These are phyloP conservation scores for Globisporangium apiculatum DNA, from an alignment of 352 stramenopile species.

Conservation along the genomic window DNA sequence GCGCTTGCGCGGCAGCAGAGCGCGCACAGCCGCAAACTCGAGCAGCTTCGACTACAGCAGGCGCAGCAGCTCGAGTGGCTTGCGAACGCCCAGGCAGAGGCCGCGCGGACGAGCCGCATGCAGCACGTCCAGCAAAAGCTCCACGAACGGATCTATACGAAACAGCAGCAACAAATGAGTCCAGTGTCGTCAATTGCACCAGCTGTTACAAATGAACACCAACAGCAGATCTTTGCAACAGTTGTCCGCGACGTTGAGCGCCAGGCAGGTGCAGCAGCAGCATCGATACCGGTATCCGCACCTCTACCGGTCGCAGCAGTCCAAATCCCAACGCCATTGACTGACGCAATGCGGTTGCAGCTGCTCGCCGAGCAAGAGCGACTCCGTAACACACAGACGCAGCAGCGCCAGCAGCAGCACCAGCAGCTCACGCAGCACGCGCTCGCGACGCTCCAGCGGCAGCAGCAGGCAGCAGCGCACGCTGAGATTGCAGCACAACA, in stretches of 20 bases:
- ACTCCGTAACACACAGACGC: slow-evolving; percentile 22
- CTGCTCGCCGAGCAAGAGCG: slow-evolving; percentile 41
- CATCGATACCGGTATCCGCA: not conserved
- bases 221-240: slow-evolving; percentile 24
- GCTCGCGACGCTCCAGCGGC: slow-evolving; percentile 22
- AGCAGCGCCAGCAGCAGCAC: slow-evolving; percentile 24
- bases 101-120: slow-evolving; percentile 19
- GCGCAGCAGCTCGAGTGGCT: slow-evolving; percentile 13
- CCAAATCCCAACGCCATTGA: slow-evolving; percentile 8
- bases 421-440: slow-evolving; percentile 47
- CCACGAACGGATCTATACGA: slow-evolving; percentile 26
- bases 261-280: slow-evolving; percentile 11
- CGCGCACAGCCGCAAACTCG: slow-evolving; percentile 30
- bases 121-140: slow-evolving; percentile 36
- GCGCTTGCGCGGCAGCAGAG: slow-evolving; percentile 29
- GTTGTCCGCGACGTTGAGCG: slow-evolving; percentile 42
- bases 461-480: slow-evolving; percentile 1
- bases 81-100: slow-evolving; percentile 8
- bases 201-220: slow-evolving; percentile 6
- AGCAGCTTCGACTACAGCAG: slow-evolving; percentile 20
- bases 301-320: slow-evolving; percentile 3
- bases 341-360: slow-evolving; percentile 36
- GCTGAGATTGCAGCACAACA: slow-evolving; percentile 16
- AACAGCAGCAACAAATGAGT: slow-evolving; percentile 7
- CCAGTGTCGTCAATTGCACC: not conserved